These are phyloP conservation scores for Cryphonectria japonica DNA, from an alignment of 2,329 filamentous ascomycete genomes.

Conservation along the genomic window DNA sequence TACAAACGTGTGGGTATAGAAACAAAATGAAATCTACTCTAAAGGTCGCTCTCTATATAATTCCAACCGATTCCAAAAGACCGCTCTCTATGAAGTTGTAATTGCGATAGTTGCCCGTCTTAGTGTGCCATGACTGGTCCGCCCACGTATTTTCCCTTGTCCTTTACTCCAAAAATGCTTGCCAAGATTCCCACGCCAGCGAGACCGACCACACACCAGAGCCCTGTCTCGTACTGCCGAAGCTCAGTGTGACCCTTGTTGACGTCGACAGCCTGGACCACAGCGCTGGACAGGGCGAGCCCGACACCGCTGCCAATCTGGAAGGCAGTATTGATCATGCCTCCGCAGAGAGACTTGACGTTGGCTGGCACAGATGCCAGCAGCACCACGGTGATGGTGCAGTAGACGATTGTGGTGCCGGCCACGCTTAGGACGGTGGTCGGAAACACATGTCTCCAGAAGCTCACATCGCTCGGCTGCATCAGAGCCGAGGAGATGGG, in stretches of 20 bases:
- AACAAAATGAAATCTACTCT: too few relatives aligned
- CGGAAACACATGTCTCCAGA: slow-evolving; percentile 45
- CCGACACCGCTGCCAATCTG: slow-evolving; percentile 47
- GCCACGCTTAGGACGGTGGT: slow-evolving; percentile 45
- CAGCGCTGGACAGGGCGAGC: slow-evolving; percentile 40
- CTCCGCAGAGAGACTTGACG: slow-evolving; percentile 39
- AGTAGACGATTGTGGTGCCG: slow-evolving; percentile 46
- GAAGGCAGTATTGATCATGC: slow-evolving; percentile 46
- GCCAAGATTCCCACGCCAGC: slow-evolving; percentile 41
- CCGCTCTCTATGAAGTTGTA: too few relatives aligned
- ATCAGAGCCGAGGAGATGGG: slow-evolving; percentile 40
- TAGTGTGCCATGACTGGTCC: slow-evolving; percentile 20
- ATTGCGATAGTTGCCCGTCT: not conserved
- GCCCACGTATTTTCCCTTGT: slow-evolving; percentile 18
- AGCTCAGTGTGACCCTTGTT: slow-evolving; percentile 39
- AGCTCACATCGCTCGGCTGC: slow-evolving; percentile 29
- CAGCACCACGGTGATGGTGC: slow-evolving; percentile 46
- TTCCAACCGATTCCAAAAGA: too few relatives aligned
- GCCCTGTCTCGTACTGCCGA: slow-evolving; percentile 44
- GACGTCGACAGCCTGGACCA: slow-evolving; percentile 44
- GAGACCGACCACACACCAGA: slow-evolving; percentile 47
- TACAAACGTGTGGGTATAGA: too few relatives aligned
- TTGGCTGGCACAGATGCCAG: slow-evolving; percentile 44
- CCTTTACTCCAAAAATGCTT: slow-evolving; percentile 34
- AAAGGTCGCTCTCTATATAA: too few relatives aligned